Evolutionary conservation across 1,139 yeast species (phyloP), one percentile per base, ranked within the genome.

Genomic region (Eremothecium cymbalariae): DNA sequence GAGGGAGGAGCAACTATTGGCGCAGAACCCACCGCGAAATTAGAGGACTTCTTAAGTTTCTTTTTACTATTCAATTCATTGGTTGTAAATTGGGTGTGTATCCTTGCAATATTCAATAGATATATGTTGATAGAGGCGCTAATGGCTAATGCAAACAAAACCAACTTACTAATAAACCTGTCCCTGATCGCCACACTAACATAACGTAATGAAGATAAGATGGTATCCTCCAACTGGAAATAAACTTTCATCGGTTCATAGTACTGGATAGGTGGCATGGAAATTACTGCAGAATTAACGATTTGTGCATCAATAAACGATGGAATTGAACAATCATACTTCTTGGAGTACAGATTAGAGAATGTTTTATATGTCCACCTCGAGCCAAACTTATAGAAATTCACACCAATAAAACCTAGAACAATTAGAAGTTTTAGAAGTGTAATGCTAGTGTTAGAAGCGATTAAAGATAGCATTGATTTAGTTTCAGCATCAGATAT

Each of bases 41-140:
- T n/a, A 11, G 21, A 19, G 3, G 28, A 14, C 14, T 35, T 42
- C 25, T 40, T 47, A 13, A 36, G 36, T 14, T 42, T 41, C 34
- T 41, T 42, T 37, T 49, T 50, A 27, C 28, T 38, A 12, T 38
- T 44, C 12, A 50, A 41, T 35, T 51, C 51, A 13, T 45, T 51
- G 2, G 54, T 51, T 2, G 60, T 53, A 31, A 45, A 50, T 8
- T 44, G 41, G 14, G 60, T 53, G 38, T 79, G 83, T 37, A 69
- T 67, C 58, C 83, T 73, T 8, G 88, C 74, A 32, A 81, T 84
- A 52, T 79, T 80, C 53, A 90, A 72, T 48, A 90, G 69, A 60
- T 88, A 90, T 32, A 83, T 78, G 57, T 93, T 90, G 45, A 83
- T 76, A 14, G 79, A 76, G 40, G 86, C 72, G 43, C 95, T 82